phyloP scores from a whole-genome alignment of 495 filamentous ascomycete genomes.

The Aspergillus ostianus region DNA sequence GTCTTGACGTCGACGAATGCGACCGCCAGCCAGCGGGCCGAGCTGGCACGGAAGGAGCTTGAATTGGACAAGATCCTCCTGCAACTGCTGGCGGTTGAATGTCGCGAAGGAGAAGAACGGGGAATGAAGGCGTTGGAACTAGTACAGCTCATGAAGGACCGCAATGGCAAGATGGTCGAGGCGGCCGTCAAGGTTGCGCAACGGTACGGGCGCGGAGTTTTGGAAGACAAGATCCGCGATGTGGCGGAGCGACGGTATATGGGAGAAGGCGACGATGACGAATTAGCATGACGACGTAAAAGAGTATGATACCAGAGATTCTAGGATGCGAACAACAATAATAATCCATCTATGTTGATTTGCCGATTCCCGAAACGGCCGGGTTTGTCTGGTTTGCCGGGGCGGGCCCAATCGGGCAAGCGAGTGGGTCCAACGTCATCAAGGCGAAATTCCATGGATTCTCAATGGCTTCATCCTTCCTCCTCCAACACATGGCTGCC shows the following conservation, averaged over 20 bases:
- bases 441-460: background rate
- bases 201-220: conserved; percentile 68
- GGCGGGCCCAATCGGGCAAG: background rate
- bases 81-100: conserved; percentile 87
- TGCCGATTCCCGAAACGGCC: no score
- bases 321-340: no score
- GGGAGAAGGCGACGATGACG: conserved; percentile 56
- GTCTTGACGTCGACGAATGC: conserved; percentile 59
- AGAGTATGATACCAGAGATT: background rate
- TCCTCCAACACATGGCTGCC: background rate
- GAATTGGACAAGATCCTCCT: conserved; percentile 85
- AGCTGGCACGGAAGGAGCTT: conserved; percentile 66
- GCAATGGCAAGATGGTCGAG: conserved; percentile 79
- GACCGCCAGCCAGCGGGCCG: conserved; percentile 60
- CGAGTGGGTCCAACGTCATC: conserved; percentile 8
- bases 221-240: conserved; percentile 85
- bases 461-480: background rate
- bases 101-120: conserved; percentile 83
- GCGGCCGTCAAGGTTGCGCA: conserved; percentile 80
- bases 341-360: no score
- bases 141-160: conserved; percentile 73
- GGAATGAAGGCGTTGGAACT: conserved; percentile 93
- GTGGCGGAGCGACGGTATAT: conserved; percentile 63
- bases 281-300: conserved; percentile 34
- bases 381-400: background rate